These are phyloP conservation scores for Dacryopinax spathularia DNA, from an alignment of 768 basidiomycete genomes.

Conservation along the genomic window DNA sequence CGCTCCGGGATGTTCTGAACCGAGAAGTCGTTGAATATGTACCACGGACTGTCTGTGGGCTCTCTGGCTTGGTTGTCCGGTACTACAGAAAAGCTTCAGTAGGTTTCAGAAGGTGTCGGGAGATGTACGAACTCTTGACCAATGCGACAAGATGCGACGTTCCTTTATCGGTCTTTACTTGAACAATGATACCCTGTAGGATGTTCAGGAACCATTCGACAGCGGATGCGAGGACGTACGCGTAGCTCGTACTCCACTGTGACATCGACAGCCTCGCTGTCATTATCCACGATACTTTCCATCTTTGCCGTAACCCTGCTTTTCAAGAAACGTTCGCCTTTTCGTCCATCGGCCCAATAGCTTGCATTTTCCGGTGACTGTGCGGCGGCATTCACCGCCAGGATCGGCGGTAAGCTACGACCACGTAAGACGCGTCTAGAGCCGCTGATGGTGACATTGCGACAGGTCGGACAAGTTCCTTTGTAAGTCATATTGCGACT, in stretches of 20 bases:
- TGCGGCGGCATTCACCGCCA: conserved; percentile 70
- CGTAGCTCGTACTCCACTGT: conserved; percentile 51
- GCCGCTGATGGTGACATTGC: conserved; percentile 57
- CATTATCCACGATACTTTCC: conserved; percentile 44
- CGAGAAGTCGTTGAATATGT: conserved; percentile 91
- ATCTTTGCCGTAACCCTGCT: conserved; percentile 36
- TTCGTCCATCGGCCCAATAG: conserved; percentile 39
- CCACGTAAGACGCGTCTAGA: conserved; percentile 52
- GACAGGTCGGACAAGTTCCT: conserved; percentile 73
- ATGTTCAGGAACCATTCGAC: not conserved
- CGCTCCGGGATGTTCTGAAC: conserved; percentile 72
- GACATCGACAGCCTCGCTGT: conserved; percentile 36
- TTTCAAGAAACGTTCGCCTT: conserved; percentile 38
- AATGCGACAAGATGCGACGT: conserved; percentile 78
- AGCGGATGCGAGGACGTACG: conserved; percentile 32
- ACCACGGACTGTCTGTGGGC: conserved; percentile 49
- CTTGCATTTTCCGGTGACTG: not conserved
- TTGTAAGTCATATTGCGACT: conserved; percentile 73
- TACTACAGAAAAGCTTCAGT: conserved; percentile 30
- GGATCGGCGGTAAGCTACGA: conserved; percentile 59
- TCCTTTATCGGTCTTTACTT: conserved; percentile 56
- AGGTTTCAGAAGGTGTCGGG: not conserved
- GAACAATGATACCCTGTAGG: conserved; percentile 60
- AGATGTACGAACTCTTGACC: conserved; percentile 47
- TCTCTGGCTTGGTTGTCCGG: conserved; percentile 38